phyloP scores from a whole-genome alignment of 2,329 filamentous ascomycete species.

The Stagonosporopsis tanaceti region DNA sequence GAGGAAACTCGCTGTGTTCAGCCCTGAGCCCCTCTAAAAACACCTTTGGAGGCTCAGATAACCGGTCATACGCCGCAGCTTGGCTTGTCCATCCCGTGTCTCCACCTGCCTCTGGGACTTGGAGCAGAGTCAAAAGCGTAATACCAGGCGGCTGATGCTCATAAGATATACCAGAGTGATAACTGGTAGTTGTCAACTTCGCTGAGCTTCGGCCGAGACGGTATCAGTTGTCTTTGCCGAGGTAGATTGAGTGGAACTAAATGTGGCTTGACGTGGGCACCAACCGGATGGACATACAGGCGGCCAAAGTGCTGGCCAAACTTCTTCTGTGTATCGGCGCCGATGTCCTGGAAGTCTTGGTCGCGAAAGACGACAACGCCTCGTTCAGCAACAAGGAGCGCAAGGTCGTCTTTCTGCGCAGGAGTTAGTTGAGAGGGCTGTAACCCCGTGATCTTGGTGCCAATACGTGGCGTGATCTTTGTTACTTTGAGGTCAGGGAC shows the following conservation, averaged over 20 bases:
- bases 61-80: slow-evolving; percentile 55
- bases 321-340: slow-evolving; percentile 53
- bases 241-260: slow-evolving; percentile 36
- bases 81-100: slow-evolving; percentile 58
- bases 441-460: slow-evolving; percentile 42
- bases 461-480: slow-evolving; percentile 38
- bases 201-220: slow-evolving; percentile 32
- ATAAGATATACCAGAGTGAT: slow-evolving; percentile 60
- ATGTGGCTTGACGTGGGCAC: slow-evolving; percentile 38
- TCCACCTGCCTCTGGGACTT: slow-evolving; percentile 60
- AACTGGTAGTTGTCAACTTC: slow-evolving; percentile 54
- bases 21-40: slow-evolving; percentile 71
- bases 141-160: slow-evolving; percentile 58
- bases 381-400: slow-evolving; percentile 43
- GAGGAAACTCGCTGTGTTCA: slow-evolving; percentile 78
- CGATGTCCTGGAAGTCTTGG: slow-evolving; percentile 57
- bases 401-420: slow-evolving; percentile 57
- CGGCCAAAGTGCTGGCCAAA: slow-evolving; percentile 57
- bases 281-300: slow-evolving; percentile 33
- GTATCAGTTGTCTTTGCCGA: slow-evolving; percentile 37
- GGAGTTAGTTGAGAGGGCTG: slow-evolving; percentile 56
- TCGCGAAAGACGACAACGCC: slow-evolving; percentile 58
- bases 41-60: slow-evolving; percentile 27
- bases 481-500: slow-evolving; percentile 34
- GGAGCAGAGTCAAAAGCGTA: slow-evolving; percentile 58